Evolutionary conservation across 106 monocot species (phyloP), one percentile per base, ranked within the genome.

Genomic region (Narthecium ossifragum): DNA sequence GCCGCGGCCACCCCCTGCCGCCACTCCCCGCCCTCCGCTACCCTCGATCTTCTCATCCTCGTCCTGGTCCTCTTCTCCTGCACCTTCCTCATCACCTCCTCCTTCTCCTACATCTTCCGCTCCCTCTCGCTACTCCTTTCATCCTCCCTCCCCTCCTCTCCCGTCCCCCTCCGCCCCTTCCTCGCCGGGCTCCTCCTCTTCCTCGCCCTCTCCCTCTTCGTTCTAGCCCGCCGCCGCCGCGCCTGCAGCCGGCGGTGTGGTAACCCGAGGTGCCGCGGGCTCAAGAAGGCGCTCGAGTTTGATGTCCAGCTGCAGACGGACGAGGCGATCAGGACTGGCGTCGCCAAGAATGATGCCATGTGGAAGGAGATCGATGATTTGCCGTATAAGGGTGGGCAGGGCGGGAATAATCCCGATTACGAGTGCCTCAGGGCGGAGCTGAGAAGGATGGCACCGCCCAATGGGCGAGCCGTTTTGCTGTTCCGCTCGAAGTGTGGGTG

Each of bases 361-460:
- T 88, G 85, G 93, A 70, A 55, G 76, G 88, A 85, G 76, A 88
- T 93, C 65, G 93, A 85, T 28, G 76, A 34, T 17, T 53, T 93
- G 13, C 93, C 93, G 34, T 93, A 88, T 88, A 93, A 88, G 63
- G 93, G 93, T 1, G 93, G 88, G 1, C 78, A 76, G 61, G 68
- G 67, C 15, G 93, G 93, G 63, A 85, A 85, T 45, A 88, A 82
- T 55, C 88, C 88, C 1, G 93, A 93, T 32, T 93, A 93, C 50
- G 93, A 93, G 77, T 77, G 82, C 55, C 70, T 93, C 31, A 57
- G 88, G 23, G 73, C 70, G 2, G 93, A 88, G 74, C 74, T 93
- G 30, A 31, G 88, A 34, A 70, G 66, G 69, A 79, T 88, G 85
- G 93, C 88, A 0, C 93, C 93, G 3, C 49, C 71, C 31, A 93